Evolutionary conservation across 768 basidiomycete species (phyloP).

Genomic region (Auriculariales sp.): DNA sequence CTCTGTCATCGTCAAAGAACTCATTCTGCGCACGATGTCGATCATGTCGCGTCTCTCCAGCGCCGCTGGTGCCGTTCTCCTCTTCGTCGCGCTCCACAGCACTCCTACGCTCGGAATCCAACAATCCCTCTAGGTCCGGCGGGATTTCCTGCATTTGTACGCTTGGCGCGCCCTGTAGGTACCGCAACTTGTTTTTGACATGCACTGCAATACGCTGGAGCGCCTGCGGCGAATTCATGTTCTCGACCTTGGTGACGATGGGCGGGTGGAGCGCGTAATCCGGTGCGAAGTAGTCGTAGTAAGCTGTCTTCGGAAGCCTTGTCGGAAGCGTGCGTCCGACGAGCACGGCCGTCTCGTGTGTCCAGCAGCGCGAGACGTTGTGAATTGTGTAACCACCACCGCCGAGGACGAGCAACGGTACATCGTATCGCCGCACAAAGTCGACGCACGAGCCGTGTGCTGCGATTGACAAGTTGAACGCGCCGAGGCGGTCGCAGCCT

Average conservation of each 20-base stretch:
- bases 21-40: constrained; percentile 45
- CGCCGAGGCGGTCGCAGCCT: constrained; percentile 87
- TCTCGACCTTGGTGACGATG: constrained; percentile 80
- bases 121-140: constrained; percentile 67
- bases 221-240: constrained; percentile 72
- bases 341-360: constrained; percentile 91
- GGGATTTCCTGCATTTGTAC: constrained; percentile 95
- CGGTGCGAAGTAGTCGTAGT: constrained; percentile 87
- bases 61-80: constrained; percentile 30
- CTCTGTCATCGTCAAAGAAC: constrained; percentile 58
- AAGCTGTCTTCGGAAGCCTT: constrained; percentile 76
- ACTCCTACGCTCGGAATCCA: constrained; percentile 57
- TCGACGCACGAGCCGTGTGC: constrained; percentile 98
- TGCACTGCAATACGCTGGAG: constrained; percentile 79
- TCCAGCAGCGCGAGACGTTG: constrained; percentile 97
- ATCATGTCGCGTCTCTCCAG: constrained; percentile 42
- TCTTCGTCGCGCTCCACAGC: constrained; percentile 63
- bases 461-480: constrained; percentile 94
- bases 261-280: constrained; percentile 90
- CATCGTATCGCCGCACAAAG: constrained; percentile 83
- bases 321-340: constrained; percentile 74
- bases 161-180: constrained; percentile 90
- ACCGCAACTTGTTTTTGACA: constrained; percentile 78
- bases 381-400: constrained; percentile 96
- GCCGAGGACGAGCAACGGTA: constrained; percentile 83